A percentile compares a stretch with the other conserved stretches of the same genome.
phyloP scores from a whole-genome alignment of 441 rosid species.

The Dalechampia spathulata region DNA sequence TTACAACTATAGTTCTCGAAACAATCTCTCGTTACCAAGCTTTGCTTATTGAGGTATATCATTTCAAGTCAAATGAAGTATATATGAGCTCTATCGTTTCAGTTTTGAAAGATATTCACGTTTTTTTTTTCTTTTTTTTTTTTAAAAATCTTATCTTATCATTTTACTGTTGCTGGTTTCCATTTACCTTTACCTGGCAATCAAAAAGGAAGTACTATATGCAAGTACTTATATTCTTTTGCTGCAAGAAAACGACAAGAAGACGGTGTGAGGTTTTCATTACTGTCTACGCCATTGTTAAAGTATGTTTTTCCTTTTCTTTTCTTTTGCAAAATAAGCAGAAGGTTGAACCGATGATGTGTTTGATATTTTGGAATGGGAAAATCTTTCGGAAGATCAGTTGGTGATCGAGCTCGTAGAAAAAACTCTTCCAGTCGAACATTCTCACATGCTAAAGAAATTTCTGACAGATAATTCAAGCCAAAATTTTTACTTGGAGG shows the following conservation, averaged over 20 bases:
- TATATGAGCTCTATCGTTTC: no score
- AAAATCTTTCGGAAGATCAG: neutral
- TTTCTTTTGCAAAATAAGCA: no score
- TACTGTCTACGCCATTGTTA: neutral
- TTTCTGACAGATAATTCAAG: no score
- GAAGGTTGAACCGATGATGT: neutral
- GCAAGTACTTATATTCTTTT: constrained; percentile 5
- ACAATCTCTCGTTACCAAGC: no score
- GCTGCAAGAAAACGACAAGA: constrained; percentile 14
- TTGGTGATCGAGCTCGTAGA: neutral
- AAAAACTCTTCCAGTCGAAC: constrained; percentile 14
- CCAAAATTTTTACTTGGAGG: neutral
- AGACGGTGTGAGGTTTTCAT: constrained; percentile 4
- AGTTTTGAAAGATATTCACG: no score
- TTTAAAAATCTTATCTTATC: no score
- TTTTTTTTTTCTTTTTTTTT: no score
- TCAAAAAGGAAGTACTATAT: neutral
- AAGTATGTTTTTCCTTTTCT: no score
- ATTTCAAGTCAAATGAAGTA: no score
- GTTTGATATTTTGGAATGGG: neutral
- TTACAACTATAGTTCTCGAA: no score
- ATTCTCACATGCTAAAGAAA: constrained; percentile 21
- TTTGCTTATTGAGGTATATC: no score
- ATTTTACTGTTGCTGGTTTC: no score
- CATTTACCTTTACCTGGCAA: neutral